A percentile compares a stretch with the other conserved stretches of the same genome.
Evolutionary conservation across 2,329 filamentous ascomycete species (phyloP).

Genomic region (Aspergillus sp.): DNA sequence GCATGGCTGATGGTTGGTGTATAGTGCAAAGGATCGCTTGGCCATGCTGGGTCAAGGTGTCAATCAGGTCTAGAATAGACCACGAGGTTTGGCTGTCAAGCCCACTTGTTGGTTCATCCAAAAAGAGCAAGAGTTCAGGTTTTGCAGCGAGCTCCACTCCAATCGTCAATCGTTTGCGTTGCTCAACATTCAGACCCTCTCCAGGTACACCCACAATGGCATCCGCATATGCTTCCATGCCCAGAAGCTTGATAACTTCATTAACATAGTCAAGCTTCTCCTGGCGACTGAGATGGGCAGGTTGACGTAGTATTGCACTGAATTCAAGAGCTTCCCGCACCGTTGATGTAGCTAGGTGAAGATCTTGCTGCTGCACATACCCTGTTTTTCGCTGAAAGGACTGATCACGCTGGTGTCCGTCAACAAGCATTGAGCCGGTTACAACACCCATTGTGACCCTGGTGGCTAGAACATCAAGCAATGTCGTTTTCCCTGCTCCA

Average conservation of each 20-base stretch:
- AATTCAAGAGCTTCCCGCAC: slow-evolving; percentile 89
- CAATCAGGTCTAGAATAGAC: slow-evolving; percentile 85
- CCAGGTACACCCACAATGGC: slow-evolving; percentile 89
- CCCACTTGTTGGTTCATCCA: slow-evolving; percentile 94
- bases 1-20: slow-evolving; percentile 92
- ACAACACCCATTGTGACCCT: slow-evolving; percentile 92
- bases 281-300: slow-evolving; percentile 67
- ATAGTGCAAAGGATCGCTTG: slow-evolving; percentile 97
- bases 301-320: slow-evolving; percentile 83
- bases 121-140: slow-evolving; percentile 84
- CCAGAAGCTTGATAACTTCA: slow-evolving; percentile 86
- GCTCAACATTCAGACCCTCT: slow-evolving; percentile 70
- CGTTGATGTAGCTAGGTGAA: slow-evolving; percentile 81
- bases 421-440: slow-evolving; percentile 83
- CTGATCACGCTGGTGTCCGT: slow-evolving; percentile 72
- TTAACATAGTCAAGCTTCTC: slow-evolving; percentile 90
- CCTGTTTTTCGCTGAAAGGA: slow-evolving; percentile 92
- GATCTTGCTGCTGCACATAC: slow-evolving; percentile 90
- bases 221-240: slow-evolving; percentile 89
- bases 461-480: slow-evolving; percentile 83
- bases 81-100: slow-evolving; percentile 92
- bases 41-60: slow-evolving; percentile 86
- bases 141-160: slow-evolving; percentile 94
- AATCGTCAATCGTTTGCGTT: slow-evolving; percentile 82
- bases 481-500: slow-evolving; percentile 91